phyloP scores from a whole-genome alignment of 2,329 filamentous ascomycete species.

The Diaporthe eres region DNA sequence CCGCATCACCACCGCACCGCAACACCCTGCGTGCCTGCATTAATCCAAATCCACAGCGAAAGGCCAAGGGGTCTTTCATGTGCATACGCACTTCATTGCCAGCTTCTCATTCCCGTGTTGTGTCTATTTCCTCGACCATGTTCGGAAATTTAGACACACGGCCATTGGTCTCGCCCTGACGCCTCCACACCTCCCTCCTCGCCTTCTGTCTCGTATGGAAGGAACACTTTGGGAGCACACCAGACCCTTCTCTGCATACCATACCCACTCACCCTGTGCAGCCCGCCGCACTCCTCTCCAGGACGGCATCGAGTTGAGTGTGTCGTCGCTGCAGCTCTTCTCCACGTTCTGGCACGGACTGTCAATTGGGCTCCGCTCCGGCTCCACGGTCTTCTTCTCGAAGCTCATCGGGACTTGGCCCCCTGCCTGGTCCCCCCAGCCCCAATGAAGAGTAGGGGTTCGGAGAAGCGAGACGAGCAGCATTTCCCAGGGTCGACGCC shows the following conservation, averaged over 20 bases:
- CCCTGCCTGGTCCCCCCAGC: conserved; percentile 35
- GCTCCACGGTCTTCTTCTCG: conserved; percentile 32
- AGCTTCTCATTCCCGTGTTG: conserved; percentile 11
- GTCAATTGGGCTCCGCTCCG: conserved; percentile 37
- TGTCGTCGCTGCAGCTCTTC: conserved; percentile 14
- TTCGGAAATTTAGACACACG: conserved; percentile 7
- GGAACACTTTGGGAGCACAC: not conserved
- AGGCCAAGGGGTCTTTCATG: not conserved
- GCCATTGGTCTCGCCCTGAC: conserved; percentile 27
- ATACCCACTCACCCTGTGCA: conserved; percentile 6
- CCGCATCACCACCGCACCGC: not conserved
- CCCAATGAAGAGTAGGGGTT: conserved; percentile 40
- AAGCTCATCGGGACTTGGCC: conserved; percentile 33
- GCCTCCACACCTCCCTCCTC: not conserved
- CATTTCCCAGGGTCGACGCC: conserved; percentile 39
- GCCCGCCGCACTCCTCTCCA: not conserved
- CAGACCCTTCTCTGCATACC: not conserved
- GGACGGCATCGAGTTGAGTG: not conserved
- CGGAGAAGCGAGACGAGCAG: conserved; percentile 38
- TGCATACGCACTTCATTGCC: not conserved
- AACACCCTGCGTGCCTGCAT: not conserved
- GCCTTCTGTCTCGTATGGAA: not conserved
- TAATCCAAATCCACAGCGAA: not conserved
- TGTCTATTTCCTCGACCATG: conserved; percentile 18
- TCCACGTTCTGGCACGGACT: conserved; percentile 35